phyloP scores from a whole-genome alignment of 768 basidiomycete species.

The Lenzites betulinus region DNA sequence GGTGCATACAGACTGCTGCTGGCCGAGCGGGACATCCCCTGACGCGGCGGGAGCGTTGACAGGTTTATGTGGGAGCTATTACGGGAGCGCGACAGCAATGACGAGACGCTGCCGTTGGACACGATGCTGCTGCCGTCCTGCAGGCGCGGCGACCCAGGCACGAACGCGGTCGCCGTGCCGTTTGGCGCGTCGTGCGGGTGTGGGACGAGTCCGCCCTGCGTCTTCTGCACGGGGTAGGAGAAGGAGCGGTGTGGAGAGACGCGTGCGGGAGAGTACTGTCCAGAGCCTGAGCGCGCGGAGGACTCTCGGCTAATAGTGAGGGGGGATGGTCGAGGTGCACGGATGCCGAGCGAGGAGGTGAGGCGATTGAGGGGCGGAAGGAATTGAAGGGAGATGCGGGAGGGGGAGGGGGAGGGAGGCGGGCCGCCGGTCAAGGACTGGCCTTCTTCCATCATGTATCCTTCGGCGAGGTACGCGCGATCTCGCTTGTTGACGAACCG shows the following conservation, averaged over 20 bases:
- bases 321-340: constrained; percentile 20
- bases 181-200: constrained; percentile 15
- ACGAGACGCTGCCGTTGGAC: constrained; percentile 38
- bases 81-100: constrained; percentile 59
- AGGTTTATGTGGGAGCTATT: constrained; percentile 70
- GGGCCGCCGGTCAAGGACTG: constrained; percentile 22
- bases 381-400: constrained; percentile 39
- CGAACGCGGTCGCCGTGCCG: constrained; percentile 26
- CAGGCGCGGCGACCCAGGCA: constrained; percentile 32
- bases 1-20: constrained; percentile 27
- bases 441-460: constrained; percentile 37
- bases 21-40: constrained; percentile 39
- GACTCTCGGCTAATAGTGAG: constrained; percentile 22
- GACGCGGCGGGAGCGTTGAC: constrained; percentile 52
- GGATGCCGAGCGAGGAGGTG: constrained; percentile 20
- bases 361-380: constrained; percentile 23
- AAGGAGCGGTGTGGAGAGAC: constrained; percentile 31
- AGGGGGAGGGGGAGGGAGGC: constrained; percentile 47
- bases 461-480: constrained; percentile 28
- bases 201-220: constrained; percentile 10
- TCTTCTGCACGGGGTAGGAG: constrained; percentile 22
- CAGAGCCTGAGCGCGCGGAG: constrained; percentile 24
- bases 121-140: constrained; percentile 27
- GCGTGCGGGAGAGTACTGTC: constrained; percentile 29
- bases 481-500: constrained; percentile 36